Base-by-base conservation (phyloP, 1,284 basidiomycete species). In the Lentinula novae-zelandiae region DNA sequence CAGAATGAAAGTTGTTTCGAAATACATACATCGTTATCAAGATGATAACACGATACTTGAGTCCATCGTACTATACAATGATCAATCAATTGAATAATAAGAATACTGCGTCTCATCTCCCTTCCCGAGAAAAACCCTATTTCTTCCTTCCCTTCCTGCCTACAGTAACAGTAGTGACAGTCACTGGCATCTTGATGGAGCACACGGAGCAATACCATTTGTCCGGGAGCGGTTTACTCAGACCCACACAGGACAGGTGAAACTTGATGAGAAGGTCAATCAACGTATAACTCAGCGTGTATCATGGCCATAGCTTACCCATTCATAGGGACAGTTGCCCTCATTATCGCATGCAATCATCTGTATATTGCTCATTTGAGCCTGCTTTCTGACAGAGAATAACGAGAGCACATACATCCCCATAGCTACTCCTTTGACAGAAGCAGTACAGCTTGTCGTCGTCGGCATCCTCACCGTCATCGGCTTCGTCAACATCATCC, bases 291-390 rank as follows among this genome's bases (percentile, higher is more conserved):
- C 62, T 31, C 40, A 42, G 27, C 10, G 38, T 6, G 39, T 33
- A 55, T 13, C 48, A 52, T 33, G n/a, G 13, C 33, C 5, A 17
- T n/a, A 38, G 68, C 75, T 12, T 62, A 78, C 77, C 78, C 78
- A 80, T 76, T 80, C 77, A 64, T 76, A 79, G 2, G 75, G 77
- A 69, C 78, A 79, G 13, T 69, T 71, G 7, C 70, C 73, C 62
- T 78, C 76, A 62, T 79, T 79, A 63, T 80, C 78, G 60, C 78
- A 80, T 1, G 77, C 78, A 66, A 80, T 79, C 78, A 80, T 80
- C 78, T 80, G 61, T 22, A 34, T 12, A 55, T n/a, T 38, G 57
- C 55, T 7, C 62, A 39, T 7, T 58, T 62, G 1, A 46, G 54
- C 34, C 60, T 38, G 38, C 36, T 20, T 20, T 39, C 17, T 34